phyloP scores from a whole-genome alignment of 2,329 filamentous ascomycete genomes.

The Aureobasidium sp. region DNA sequence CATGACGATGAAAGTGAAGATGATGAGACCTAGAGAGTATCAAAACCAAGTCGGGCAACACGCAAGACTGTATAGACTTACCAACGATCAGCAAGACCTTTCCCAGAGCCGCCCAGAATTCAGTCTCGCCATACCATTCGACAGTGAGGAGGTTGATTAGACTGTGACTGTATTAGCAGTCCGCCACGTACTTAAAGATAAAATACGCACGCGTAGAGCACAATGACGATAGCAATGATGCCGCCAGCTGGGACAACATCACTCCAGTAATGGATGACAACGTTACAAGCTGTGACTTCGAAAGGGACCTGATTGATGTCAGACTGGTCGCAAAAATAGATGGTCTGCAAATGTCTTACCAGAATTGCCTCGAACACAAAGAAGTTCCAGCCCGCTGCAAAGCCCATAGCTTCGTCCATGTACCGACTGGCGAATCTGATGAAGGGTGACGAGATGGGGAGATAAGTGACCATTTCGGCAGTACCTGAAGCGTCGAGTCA shows the following conservation, averaged over 20 bases:
- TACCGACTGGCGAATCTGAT: slow-evolving; percentile 69
- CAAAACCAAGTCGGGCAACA: neutral
- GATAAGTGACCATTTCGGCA: slow-evolving; percentile 69
- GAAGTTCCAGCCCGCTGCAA: slow-evolving; percentile 31
- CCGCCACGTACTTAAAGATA: neutral
- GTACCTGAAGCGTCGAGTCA: slow-evolving; percentile 34
- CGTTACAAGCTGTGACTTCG: slow-evolving; percentile 44
- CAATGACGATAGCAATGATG: slow-evolving; percentile 53
- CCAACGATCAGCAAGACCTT: slow-evolving; percentile 62
- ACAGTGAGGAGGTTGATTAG: slow-evolving; percentile 64
- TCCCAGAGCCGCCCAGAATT: slow-evolving; percentile 49
- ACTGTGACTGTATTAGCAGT: neutral
- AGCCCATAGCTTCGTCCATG: slow-evolving; percentile 65
- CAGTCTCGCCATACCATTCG: slow-evolving; percentile 66
- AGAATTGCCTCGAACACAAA: slow-evolving; percentile 24
- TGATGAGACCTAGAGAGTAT: slow-evolving; percentile 46
- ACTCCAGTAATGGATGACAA: slow-evolving; percentile 54
- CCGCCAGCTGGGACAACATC: slow-evolving; percentile 42
- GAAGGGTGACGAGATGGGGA: slow-evolving; percentile 70
- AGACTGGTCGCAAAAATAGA: neutral
- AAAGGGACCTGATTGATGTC: slow-evolving; percentile 19
- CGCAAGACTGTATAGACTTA: neutral
- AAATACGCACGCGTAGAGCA: slow-evolving; percentile 48
- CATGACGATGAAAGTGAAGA: slow-evolving; percentile 77
- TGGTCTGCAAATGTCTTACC: neutral